These are phyloP conservation scores for Debaryomyces hansenii DNA, from an alignment of 805 yeast species.

Conservation along the genomic window DNA sequence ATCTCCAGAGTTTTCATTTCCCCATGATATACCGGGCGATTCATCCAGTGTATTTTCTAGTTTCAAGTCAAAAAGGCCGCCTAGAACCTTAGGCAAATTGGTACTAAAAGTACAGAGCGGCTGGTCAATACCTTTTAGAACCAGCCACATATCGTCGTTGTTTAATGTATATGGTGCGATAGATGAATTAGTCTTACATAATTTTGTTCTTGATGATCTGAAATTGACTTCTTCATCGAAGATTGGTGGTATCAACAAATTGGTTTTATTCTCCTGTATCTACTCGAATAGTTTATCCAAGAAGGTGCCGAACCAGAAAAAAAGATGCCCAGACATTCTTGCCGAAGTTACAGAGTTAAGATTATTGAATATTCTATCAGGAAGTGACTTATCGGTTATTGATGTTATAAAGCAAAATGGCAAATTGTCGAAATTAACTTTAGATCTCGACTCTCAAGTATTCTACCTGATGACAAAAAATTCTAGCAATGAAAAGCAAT, in stretches of 20 bases:
- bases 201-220: slow-evolving; percentile 49
- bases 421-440: slow-evolving; percentile 33
- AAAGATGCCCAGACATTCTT: slow-evolving; percentile 32
- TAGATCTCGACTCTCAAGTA: slow-evolving; percentile 52
- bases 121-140: slow-evolving; percentile 53
- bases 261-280: slow-evolving; percentile 21
- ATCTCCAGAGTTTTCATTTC: slow-evolving; percentile 49
- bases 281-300: slow-evolving; percentile 14
- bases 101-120: slow-evolving; percentile 44
- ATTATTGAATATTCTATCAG: slow-evolving; percentile 39
- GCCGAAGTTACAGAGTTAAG: slow-evolving; percentile 36
- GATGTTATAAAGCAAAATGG: slow-evolving; percentile 43
- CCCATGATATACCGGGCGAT: slow-evolving; percentile 26
- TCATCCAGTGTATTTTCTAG: slow-evolving; percentile 18
- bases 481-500: slow-evolving; percentile 15
- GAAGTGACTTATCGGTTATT: slow-evolving; percentile 49
- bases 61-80: slow-evolving; percentile 9
- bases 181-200: slow-evolving; percentile 42
- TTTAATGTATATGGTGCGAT: slow-evolving; percentile 40
- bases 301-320: slow-evolving; percentile 11
- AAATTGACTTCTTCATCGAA: slow-evolving; percentile 20
- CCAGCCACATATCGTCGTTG: slow-evolving; percentile 45
- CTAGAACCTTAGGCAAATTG: slow-evolving; percentile 31
- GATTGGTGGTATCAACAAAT: slow-evolving; percentile 11
- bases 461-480: slow-evolving; percentile 26